Evolutionary conservation across 75 land plant species (phyloP), one percentile per base, ranked within the genome.

Genomic region (Ceratopteris richardii): DNA sequence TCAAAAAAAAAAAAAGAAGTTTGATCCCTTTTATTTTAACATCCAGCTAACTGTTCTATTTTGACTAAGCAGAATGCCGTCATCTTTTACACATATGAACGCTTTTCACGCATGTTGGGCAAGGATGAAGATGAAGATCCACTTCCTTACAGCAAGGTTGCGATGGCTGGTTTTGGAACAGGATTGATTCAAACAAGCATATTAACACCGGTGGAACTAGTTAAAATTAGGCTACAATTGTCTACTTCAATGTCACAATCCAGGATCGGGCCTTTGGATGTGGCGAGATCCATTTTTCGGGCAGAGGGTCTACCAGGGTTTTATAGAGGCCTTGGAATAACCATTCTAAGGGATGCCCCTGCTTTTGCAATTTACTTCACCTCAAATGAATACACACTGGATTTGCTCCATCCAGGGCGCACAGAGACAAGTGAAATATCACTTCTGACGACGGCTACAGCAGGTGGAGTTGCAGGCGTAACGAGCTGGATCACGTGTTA

Each of bases 391-490:
- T 85, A 72, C 59, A 57, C 70, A 29, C 61, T 96, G 44, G 98
- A 94, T 51, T 28, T 59, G 67, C 80, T 94, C 24, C 98, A 94
- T 44, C 98, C 98, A 1, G 91, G 98, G 6, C 90, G 98, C 67
- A 54, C 96, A 29, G 81, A 77, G 56, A 65, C 23, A 19, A 71
- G 88, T 28, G 62, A 89, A 22, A 96, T 90, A 54, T 73, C 71
- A 28, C 31, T 86, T 10, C 51, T 51, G 16, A 93, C 98, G 9
- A 88, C 89, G 98, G 81, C 89, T 29, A 58, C 84, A 17, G 82
- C 98, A 1, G 98, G 98, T 0, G 98, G 98, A 10, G 55, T 83
- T n/a, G 98, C 91, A 17, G 98, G 96, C 23, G 96, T 94, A 10
- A 80, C 96, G 0, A 94, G 98, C 53, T 94, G 98, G 98, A 60